Conservation (phyloP, 1,284 basidiomycete species). For the Sporisorium iseilematis-ciliati region DNA sequence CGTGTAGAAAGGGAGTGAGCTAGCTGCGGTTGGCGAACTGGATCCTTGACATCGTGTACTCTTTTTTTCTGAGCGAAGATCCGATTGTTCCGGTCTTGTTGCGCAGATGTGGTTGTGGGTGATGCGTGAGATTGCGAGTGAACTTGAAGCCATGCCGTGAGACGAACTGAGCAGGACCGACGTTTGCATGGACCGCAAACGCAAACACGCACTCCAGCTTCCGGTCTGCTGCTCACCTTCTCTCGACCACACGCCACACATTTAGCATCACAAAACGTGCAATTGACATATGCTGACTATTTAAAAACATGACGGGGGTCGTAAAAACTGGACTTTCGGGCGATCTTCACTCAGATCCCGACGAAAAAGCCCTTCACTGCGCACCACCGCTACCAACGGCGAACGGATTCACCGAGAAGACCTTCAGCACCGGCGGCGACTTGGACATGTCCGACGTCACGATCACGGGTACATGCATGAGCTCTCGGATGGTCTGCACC, state of each 20-base stretch:
- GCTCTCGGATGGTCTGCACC: conserved; percentile 58
- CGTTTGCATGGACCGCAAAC: no score
- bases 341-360: conserved; percentile 13
- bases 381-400: conserved; percentile 15
- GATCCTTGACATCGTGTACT: background rate
- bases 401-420: conserved; percentile 51
- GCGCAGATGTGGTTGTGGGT: no score
- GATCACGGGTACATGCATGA: conserved; percentile 59
- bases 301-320: background rate
- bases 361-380: conserved; percentile 11
- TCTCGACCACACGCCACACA: no score
- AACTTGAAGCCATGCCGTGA: no score
- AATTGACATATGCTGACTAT: background rate
- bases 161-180: no score
- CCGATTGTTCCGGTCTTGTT: no score
- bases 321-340: conserved; percentile 3
- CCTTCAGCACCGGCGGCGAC: conserved; percentile 66
- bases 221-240: no score
- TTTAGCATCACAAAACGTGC: background rate
- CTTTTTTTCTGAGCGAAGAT: no score
- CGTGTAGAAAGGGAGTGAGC: background rate
- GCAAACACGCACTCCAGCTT: no score
- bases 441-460: conserved; percentile 65
- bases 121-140: no score
- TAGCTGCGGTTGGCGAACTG: background rate